phyloP scores from a whole-genome alignment of 2,329 filamentous ascomycete species.

The Diaporthe ilicicola region DNA sequence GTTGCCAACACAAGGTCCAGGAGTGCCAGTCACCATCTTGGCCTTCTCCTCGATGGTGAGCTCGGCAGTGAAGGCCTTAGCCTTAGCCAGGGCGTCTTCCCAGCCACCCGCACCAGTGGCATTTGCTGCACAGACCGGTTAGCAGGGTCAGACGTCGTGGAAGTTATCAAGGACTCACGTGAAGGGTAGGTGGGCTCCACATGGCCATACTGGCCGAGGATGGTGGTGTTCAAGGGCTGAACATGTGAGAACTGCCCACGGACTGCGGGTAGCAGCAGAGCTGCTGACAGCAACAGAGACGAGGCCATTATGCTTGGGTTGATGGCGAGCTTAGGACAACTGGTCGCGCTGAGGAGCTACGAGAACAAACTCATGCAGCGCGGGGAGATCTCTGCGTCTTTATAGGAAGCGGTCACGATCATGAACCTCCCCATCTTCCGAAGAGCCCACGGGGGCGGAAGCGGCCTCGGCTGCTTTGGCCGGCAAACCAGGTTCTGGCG shows the following conservation, averaged over 20 bases:
- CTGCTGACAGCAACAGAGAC: slow-evolving; percentile 28
- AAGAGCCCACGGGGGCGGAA: neutral
- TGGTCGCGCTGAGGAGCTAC: slow-evolving; percentile 15
- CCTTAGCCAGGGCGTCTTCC: slow-evolving; percentile 48
- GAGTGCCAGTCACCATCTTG: slow-evolving; percentile 34
- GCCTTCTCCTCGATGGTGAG: slow-evolving; percentile 72
- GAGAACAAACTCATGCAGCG: neutral
- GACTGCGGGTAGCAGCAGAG: slow-evolving; percentile 28
- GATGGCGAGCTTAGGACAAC: slow-evolving; percentile 13
- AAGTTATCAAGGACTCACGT: slow-evolving; percentile 43
- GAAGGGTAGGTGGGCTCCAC: slow-evolving; percentile 47
- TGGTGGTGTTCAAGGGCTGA: slow-evolving; percentile 52
- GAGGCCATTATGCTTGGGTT: slow-evolving; percentile 19
- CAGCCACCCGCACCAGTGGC: slow-evolving; percentile 45
- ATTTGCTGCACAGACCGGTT: slow-evolving; percentile 41
- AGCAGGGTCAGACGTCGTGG: neutral
- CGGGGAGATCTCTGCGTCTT: neutral
- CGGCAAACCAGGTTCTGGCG: neutral
- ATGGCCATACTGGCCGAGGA: slow-evolving; percentile 50
- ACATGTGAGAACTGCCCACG: slow-evolving; percentile 46
- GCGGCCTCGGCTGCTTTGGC: neutral
- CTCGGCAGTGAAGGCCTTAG: slow-evolving; percentile 64
- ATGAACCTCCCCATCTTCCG: neutral
- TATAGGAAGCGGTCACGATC: slow-evolving; percentile 4
- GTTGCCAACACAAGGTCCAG: slow-evolving; percentile 38